Percentiles rank a stretch among this genome's conserved stretches.
Conservation (phyloP, 2,329 filamentous ascomycete genomes). For the Phyllosticta paracitricarpa region DNA sequence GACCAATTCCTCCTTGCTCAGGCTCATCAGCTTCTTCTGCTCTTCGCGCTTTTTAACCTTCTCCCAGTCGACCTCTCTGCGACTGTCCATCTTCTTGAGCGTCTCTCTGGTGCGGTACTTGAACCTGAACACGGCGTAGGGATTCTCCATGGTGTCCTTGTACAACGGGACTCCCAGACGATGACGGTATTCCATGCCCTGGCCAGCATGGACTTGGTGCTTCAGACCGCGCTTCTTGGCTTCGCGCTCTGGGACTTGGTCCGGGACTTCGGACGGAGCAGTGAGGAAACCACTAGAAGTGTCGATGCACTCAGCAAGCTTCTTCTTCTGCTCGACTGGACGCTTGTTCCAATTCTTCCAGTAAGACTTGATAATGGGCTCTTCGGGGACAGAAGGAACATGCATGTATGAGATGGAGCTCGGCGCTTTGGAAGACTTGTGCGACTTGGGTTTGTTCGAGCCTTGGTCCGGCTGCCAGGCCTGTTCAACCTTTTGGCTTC, state of each 20-base stretch:
- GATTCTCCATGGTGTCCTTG: constrained; percentile 26
- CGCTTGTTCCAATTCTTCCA: constrained; percentile 16
- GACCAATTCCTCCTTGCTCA: constrained; percentile 24
- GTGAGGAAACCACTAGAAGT: constrained; percentile 12
- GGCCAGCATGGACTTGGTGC: constrained; percentile 25
- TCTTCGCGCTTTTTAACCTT: background rate
- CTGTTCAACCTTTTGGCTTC: background rate
- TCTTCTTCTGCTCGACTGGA: background rate
- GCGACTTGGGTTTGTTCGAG: background rate
- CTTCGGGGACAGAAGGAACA: background rate
- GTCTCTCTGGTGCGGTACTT: constrained; percentile 30
- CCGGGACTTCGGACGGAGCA: constrained; percentile 23
- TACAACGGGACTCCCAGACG: constrained; percentile 29
- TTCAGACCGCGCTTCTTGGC: constrained; percentile 16
- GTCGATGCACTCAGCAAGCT: background rate
- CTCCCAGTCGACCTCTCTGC: constrained; percentile 15
- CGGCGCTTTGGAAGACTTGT: background rate
- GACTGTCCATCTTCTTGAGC: constrained; percentile 26
- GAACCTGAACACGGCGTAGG: constrained; percentile 41
- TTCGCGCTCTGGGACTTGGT: constrained; percentile 12
- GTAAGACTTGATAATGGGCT: constrained; percentile 19
- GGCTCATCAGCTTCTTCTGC: constrained; percentile 15
- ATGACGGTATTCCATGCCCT: constrained; percentile 30
- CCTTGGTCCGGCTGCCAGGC: background rate
- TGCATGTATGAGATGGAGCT: background rate